phyloP scores from a whole-genome alignment of 192 early-diverging fungal genomes.

The Coemansia sp. region DNA sequence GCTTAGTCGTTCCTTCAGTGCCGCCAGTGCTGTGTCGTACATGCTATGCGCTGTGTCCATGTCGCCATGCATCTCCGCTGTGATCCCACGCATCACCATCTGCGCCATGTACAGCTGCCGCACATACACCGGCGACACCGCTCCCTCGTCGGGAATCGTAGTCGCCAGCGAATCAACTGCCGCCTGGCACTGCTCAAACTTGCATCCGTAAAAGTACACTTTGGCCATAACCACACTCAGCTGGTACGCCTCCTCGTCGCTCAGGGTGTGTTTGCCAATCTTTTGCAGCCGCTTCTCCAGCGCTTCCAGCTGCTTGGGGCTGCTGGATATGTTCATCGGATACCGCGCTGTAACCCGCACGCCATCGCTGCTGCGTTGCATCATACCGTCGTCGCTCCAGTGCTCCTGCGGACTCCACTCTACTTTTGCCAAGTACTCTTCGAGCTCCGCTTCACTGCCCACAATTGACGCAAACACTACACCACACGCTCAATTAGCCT shows the following conservation, averaged over 20 bases:
- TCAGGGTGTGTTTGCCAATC: conserved; percentile 26
- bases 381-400: conserved; percentile 39
- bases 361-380: not conserved
- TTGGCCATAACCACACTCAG: conserved; percentile 60
- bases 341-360: conserved; percentile 13
- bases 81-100: conserved; percentile 59
- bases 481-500: not conserved
- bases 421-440: conserved; percentile 36
- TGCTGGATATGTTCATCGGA: conserved; percentile 39
- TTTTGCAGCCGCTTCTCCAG: conserved; percentile 28
- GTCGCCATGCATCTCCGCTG: conserved; percentile 38
- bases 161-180: conserved; percentile 28
- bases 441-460: conserved; percentile 39
- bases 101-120: conserved; percentile 60
- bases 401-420: conserved; percentile 38
- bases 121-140: conserved; percentile 58
- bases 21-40: conserved; percentile 56
- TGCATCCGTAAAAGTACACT: conserved; percentile 57
- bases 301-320: conserved; percentile 16
- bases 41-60: conserved; percentile 44
- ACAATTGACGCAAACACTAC: conserved; percentile 32
- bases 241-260: conserved; percentile 37
- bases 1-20: conserved; percentile 28
- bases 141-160: conserved; percentile 37
- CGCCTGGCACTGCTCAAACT: conserved; percentile 46